phyloP scores from a whole-genome alignment of 2,329 filamentous ascomycete genomes.

The Cercospora sojina region DNA sequence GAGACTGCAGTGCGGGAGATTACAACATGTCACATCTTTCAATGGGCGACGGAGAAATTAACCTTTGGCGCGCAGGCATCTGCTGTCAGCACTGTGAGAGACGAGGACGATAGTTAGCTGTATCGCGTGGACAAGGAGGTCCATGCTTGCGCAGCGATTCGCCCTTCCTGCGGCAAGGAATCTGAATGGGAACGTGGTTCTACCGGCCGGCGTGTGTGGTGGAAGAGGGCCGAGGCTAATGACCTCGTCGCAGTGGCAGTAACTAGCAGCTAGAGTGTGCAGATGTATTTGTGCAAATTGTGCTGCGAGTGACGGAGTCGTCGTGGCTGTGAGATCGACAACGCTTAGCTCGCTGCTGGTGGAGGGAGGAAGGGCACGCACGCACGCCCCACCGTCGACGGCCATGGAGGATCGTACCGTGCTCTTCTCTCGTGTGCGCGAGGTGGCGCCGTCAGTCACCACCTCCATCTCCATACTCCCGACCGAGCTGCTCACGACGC shows the following conservation, averaged over 20 bases:
- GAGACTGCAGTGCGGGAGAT: not conserved
- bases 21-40: not conserved
- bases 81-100: not conserved
- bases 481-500: not conserved
- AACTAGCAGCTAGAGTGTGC: not conserved
- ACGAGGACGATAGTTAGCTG: not conserved
- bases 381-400: not conserved
- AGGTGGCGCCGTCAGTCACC: not conserved
- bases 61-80: not conserved
- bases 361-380: not conserved
- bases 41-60: not conserved
- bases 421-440: not conserved
- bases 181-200: not conserved
- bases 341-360: not conserved
- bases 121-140: not conserved
- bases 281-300: not conserved
- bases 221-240: not conserved
- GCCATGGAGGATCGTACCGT: not conserved
- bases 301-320: not conserved
- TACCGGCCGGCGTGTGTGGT: not conserved
- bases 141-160: not conserved
- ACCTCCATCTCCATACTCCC: not conserved
- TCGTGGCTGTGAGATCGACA: not conserved
- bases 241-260: not conserved
- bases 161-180: not conserved